Conservation (phyloP, 2,329 filamentous ascomycete species). For the Cytospora mali region DNA sequence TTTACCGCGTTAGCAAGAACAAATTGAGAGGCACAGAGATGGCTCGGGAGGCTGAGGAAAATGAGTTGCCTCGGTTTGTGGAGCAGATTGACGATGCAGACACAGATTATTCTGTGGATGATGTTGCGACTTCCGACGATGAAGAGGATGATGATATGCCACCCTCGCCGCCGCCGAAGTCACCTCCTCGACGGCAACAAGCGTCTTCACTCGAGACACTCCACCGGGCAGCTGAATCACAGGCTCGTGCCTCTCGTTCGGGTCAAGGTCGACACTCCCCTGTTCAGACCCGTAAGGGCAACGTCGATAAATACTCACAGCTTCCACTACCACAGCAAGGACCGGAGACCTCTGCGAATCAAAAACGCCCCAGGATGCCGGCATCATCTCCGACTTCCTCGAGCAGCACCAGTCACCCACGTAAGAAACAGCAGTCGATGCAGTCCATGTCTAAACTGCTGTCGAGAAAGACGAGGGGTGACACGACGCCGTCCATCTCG, state of each 20-base stretch:
- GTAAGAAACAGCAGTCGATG: conserved; percentile 31
- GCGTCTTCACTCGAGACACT: neutral
- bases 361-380: conserved; percentile 49
- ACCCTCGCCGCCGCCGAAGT: conserved; percentile 31
- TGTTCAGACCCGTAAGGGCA: conserved; percentile 10
- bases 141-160: conserved; percentile 31
- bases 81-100: conserved; percentile 36
- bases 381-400: conserved; percentile 27
- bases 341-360: conserved; percentile 46
- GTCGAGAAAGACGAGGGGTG: conserved; percentile 37
- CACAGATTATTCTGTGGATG: conserved; percentile 34
- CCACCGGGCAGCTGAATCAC: neutral
- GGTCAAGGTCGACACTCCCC: conserved; percentile 4
- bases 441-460: conserved; percentile 33
- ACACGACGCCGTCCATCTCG: conserved; percentile 13
- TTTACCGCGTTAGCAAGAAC: conserved; percentile 61
- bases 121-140: conserved; percentile 31
- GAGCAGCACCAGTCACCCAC: conserved; percentile 28
- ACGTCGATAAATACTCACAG: conserved; percentile 27
- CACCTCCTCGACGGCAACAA: conserved; percentile 12
- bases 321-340: conserved; percentile 32
- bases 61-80: conserved; percentile 25
- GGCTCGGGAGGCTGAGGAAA: conserved; percentile 33
- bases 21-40: conserved; percentile 46
- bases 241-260: neutral